Conservation (phyloP, 306 rosid species). For the Dicorynia guianensis region DNA sequence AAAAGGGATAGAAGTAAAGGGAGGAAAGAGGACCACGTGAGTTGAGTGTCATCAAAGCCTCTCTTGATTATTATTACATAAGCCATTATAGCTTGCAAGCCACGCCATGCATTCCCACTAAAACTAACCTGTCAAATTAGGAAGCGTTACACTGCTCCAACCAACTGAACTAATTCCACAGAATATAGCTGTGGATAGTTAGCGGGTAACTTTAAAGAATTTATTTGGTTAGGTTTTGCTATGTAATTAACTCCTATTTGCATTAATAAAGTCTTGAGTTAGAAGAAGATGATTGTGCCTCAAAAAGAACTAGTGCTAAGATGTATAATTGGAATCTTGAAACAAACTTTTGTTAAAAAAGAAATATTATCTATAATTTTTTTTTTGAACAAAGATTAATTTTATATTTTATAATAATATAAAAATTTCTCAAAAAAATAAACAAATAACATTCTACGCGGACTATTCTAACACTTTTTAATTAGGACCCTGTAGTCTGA, state of each 20-base stretch:
- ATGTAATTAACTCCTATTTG: neutral
- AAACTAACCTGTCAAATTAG: neutral
- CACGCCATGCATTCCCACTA: slow-evolving; percentile 41
- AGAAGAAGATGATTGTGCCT: no score
- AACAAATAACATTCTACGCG: no score
- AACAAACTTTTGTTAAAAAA: no score
- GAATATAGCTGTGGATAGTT: neutral
- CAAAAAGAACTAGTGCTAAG: no score
- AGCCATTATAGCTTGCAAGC: slow-evolving; percentile 50
- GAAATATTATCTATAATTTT: no score
- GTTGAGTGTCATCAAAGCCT: slow-evolving; percentile 49
- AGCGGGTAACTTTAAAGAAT: slow-evolving; percentile 11
- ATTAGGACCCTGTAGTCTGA: no score
- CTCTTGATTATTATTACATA: neutral
- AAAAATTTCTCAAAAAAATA: no score
- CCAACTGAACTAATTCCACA: slow-evolving; percentile 40
- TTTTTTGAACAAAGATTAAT: no score
- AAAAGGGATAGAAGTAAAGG: neutral
- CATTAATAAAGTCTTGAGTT: no score
- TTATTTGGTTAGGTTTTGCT: slow-evolving; percentile 32
- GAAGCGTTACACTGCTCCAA: slow-evolving; percentile 40
- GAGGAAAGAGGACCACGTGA: slow-evolving; percentile 45
- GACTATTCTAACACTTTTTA: no score
- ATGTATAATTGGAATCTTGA: no score
- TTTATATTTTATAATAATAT: no score